phyloP scores from a whole-genome alignment of 805 yeast genomes.

The Candida sphagnicola region DNA sequence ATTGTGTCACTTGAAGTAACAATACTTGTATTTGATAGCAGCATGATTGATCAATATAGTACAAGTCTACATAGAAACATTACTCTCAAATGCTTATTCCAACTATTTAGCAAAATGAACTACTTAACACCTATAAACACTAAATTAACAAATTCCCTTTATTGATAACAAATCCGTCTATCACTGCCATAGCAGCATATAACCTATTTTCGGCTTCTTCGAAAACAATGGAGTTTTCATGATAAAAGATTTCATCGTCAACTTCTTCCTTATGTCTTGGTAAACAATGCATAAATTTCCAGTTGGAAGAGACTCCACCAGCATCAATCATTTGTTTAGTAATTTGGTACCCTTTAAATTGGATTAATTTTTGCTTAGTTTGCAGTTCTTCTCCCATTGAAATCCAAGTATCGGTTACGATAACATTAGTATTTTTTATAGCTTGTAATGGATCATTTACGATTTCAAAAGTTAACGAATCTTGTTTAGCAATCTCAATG shows the following conservation, averaged over 20 bases:
- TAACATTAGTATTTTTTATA: constrained; percentile 65
- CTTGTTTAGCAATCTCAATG: constrained; percentile 43
- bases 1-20: no score
- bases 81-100: background rate
- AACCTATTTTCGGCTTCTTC: constrained; percentile 95
- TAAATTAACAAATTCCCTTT: constrained; percentile 54
- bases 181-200: constrained; percentile 92
- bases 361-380: constrained; percentile 63
- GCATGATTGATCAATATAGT: no score
- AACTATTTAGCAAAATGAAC: no score
- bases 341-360: constrained; percentile 86
- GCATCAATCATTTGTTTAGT: constrained; percentile 55
- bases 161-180: constrained; percentile 85
- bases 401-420: constrained; percentile 95
- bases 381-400: constrained; percentile 97
- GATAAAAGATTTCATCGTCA: constrained; percentile 85
- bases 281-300: constrained; percentile 96
- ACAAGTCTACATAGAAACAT: background rate
- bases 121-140: no score
- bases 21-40: no score
- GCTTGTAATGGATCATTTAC: constrained; percentile 77
- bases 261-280: constrained; percentile 97
- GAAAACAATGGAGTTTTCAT: constrained; percentile 77
- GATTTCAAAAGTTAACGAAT: constrained; percentile 44
- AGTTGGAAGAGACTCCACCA: constrained; percentile 58